phyloP scores from a whole-genome alignment of 352 stramenopile genomes.

The Globisporangium recalcitrans region DNA sequence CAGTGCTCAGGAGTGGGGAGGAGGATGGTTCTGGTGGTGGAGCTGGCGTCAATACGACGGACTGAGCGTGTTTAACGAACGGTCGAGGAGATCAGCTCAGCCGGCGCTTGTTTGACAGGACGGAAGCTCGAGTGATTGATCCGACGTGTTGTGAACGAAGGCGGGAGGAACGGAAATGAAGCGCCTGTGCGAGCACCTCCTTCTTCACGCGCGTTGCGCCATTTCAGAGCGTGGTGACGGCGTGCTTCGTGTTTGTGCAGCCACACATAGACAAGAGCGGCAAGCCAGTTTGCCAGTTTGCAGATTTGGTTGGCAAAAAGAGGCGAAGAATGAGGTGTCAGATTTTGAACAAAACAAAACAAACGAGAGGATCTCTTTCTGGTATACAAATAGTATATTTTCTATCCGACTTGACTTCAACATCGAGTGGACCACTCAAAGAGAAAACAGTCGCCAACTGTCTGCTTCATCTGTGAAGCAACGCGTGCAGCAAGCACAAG shows the following conservation, averaged over 20 bases:
- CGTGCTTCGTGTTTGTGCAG: constrained; percentile 7
- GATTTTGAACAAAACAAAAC: no score
- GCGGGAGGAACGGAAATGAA: background rate
- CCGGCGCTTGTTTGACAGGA: background rate
- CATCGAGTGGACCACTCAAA: background rate
- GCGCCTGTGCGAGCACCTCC: background rate
- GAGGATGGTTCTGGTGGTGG: background rate
- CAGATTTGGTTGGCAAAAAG: no score
- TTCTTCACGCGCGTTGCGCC: background rate
- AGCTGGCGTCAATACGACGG: background rate
- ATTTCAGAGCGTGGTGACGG: background rate
- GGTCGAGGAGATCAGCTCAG: background rate
- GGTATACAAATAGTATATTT: no score
- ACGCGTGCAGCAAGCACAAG: background rate
- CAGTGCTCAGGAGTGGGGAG: background rate
- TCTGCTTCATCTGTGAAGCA: no score
- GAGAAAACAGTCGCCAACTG: no score
- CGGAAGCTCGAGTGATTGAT: background rate
- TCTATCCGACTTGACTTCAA: background rate
- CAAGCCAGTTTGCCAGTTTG: constrained; percentile 2
- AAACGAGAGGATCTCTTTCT: no score
- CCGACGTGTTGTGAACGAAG: background rate
- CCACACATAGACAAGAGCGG: constrained; percentile 5
- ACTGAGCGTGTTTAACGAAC: background rate
- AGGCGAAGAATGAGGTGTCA: no score